Conservation (phyloP, 2,329 filamentous ascomycete genomes). For the Purpureocillium lavendulum region DNA sequence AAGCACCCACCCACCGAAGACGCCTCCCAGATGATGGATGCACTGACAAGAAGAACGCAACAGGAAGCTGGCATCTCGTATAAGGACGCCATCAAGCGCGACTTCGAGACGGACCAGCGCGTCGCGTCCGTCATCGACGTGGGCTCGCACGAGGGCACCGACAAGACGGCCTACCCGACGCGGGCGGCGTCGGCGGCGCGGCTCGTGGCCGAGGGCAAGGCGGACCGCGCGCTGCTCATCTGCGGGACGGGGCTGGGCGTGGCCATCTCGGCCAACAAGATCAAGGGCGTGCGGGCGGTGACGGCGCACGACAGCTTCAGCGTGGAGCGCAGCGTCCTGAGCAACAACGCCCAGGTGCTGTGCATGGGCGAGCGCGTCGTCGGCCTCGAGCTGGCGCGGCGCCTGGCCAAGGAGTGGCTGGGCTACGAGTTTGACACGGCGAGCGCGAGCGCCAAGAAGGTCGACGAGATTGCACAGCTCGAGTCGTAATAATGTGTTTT, state of each 20-base stretch:
- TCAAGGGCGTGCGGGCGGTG: constrained; percentile 76
- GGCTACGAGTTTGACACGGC: constrained; percentile 70
- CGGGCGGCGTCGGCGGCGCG: constrained; percentile 65
- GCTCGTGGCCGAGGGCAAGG: constrained; percentile 53
- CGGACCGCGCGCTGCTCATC: constrained; percentile 72
- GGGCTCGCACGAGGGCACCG: constrained; percentile 54
- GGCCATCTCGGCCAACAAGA: constrained; percentile 83
- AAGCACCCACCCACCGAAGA: neutral
- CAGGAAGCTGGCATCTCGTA: constrained; percentile 68
- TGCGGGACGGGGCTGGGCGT: constrained; percentile 84
- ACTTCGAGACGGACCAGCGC: constrained; percentile 58
- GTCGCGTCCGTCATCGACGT: constrained; percentile 66
- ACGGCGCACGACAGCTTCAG: constrained; percentile 83
- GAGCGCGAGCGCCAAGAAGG: constrained; percentile 35
- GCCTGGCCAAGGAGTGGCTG: constrained; percentile 74
- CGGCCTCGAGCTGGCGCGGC: constrained; percentile 69
- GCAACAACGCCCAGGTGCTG: constrained; percentile 80
- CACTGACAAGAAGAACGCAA: too few species aligned
- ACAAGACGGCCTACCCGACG: constrained; percentile 78
- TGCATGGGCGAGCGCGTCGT: constrained; percentile 82
- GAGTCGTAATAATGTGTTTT: too few species aligned
- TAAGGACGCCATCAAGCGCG: constrained; percentile 68
- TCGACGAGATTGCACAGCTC: constrained; percentile 31
- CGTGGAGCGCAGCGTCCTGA: constrained; percentile 71
- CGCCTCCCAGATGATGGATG: too few species aligned